A percentile compares a stretch with the other conserved stretches of the same genome.
Evolutionary conservation across 768 basidiomycete genomes (phyloP).

Genomic region (Boletus rufocinnamomeus): DNA sequence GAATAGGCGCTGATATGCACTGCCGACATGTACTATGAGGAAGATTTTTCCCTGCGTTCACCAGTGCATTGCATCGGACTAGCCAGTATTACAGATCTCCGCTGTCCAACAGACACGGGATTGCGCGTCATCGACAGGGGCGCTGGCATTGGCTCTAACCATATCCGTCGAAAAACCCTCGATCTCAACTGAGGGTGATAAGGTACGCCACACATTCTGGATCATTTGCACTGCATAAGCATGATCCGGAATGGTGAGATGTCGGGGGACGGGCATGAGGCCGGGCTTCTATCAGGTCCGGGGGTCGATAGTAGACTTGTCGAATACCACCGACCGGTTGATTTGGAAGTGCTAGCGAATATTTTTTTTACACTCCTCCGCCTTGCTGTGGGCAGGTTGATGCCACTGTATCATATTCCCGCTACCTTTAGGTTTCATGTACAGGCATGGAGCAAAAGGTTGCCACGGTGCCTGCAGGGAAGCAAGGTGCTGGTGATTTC

Average conservation of each 20-base stretch:
- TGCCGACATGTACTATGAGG: neutral
- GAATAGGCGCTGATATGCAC: neutral
- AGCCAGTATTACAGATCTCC: slow-evolving; percentile 5
- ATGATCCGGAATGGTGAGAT: slow-evolving; percentile 13
- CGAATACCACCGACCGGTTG: neutral
- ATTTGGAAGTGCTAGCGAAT: neutral
- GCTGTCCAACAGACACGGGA: neutral
- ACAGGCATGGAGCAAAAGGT: neutral
- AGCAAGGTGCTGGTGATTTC: neutral
- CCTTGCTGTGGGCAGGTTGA: neutral
- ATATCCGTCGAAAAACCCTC: slow-evolving; percentile 6
- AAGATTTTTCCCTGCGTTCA: neutral
- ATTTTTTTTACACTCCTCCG: slow-evolving; percentile 1
- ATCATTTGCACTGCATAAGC: slow-evolving; percentile 4
- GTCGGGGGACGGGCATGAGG: neutral
- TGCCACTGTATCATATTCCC: neutral
- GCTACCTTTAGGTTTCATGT: neutral
- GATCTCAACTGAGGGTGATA: slow-evolving; percentile 13
- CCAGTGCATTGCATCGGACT: neutral
- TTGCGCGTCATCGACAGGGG: slow-evolving; percentile 14
- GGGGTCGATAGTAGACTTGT: neutral
- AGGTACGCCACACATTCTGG: neutral
- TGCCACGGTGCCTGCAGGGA: neutral
- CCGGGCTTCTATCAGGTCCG: neutral
- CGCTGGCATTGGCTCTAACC: slow-evolving; percentile 6